These are phyloP conservation scores for Rhododendron mucronatum DNA, from an alignment of 148 eudicot genomes.

Conservation along the genomic window DNA sequence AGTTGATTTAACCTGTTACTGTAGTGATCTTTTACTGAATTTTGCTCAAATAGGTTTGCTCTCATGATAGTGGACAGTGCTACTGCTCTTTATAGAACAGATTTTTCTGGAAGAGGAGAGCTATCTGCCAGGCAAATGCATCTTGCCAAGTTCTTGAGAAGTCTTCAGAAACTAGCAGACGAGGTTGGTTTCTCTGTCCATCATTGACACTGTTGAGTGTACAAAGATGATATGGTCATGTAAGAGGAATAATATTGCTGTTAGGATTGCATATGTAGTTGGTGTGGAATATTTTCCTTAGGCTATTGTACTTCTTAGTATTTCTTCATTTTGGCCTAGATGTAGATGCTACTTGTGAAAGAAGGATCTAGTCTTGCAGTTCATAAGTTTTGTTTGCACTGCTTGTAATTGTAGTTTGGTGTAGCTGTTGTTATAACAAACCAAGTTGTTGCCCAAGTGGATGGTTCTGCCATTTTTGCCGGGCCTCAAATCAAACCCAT, in stretches of 20 bases:
- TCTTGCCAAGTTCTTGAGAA: no score
- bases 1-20: background rate
- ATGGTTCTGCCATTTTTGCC: no score
- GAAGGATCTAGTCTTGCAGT: background rate
- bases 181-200: background rate
- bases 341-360: background rate
- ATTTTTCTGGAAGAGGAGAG: constrained; percentile 98
- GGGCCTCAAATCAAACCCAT: no score
- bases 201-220: background rate
- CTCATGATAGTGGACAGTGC: constrained; percentile 98
- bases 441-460: no score
- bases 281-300: background rate
- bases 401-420: constrained; percentile 53
- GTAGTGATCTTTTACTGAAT: background rate
- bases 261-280: background rate
- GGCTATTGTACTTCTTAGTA: background rate
- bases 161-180: no score
- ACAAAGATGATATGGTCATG: background rate
- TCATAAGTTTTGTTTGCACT: background rate
- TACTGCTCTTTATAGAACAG: constrained; percentile 94
- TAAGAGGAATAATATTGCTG: background rate
- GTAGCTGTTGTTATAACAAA: constrained; percentile 90
- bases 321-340: background rate
- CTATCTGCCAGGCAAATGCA: constrained; percentile 56
- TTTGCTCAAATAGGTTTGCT: constrained; percentile 60